Evolutionary conservation across 2,329 filamentous ascomycete species (phyloP).

Genomic region (Sclerotinia sclerotiorum): DNA sequence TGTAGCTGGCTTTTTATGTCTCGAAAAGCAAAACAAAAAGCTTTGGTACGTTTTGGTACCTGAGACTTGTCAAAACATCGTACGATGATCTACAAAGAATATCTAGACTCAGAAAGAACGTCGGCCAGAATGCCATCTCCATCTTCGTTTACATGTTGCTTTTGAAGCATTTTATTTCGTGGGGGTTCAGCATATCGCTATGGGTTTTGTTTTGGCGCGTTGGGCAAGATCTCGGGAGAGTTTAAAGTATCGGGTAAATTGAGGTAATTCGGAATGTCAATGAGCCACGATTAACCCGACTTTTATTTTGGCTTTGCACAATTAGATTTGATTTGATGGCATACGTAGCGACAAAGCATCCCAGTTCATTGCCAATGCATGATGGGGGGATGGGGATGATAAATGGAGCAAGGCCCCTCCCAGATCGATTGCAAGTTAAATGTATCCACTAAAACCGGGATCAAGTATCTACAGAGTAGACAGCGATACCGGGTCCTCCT

Average conservation of each 20-base stretch:
- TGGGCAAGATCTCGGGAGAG: neutral
- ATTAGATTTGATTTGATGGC: neutral
- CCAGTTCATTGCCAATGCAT: constrained; percentile 13
- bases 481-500: neutral
- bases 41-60: constrained; percentile 5
- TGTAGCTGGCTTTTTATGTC: neutral
- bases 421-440: constrained; percentile 12
- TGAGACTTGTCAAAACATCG: constrained; percentile 5
- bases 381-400: neutral
- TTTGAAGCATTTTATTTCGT: neutral
- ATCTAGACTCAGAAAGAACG: constrained; percentile 7
- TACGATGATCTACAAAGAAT: constrained; percentile 15
- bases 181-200: neutral
- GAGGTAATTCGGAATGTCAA: neutral
- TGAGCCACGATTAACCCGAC: constrained; percentile 2
- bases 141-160: neutral
- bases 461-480: neutral
- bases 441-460: neutral
- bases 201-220: neutral
- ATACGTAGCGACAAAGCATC: neutral
- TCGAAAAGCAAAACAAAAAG: neutral
- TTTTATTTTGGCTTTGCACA: neutral
- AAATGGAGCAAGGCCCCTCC: constrained; percentile 9
- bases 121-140: neutral
- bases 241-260: neutral